Conservation (phyloP, 495 filamentous ascomycete genomes). For the Aspergillus ellipticus region DNA sequence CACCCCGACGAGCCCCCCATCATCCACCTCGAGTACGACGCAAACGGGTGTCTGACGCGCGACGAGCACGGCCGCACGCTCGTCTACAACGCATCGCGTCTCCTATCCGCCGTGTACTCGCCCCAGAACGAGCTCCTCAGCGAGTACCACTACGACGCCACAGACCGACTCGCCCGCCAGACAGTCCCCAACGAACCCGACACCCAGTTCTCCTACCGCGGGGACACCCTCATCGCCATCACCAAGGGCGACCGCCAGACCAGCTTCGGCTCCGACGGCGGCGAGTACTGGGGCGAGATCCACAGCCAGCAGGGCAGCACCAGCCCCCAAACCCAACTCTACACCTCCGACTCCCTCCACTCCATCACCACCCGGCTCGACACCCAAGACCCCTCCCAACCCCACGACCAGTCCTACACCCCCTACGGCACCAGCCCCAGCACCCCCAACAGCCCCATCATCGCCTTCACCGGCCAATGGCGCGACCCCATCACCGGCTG, state of each 20-base stretch:
- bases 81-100: neutral
- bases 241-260: neutral
- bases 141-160: constrained; percentile 7
- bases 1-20: neutral
- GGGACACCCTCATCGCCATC: constrained; percentile 1
- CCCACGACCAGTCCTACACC: constrained; percentile 5
- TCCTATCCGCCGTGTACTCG: neutral
- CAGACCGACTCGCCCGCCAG: neutral
- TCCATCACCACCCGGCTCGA: neutral
- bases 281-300: constrained; percentile 1
- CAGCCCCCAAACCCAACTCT: neutral
- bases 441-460: neutral
- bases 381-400: neutral
- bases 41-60: constrained; percentile 3
- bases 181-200: neutral
- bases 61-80: constrained; percentile 7
- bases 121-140: neutral
- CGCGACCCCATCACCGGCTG: constrained; percentile 10
- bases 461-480: constrained; percentile 12
- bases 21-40: constrained; percentile 7
- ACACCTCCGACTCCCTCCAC: neutral
- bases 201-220: neutral
- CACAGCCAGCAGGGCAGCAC: neutral
- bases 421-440: constrained; percentile 2
- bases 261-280: constrained; percentile 1